Percentiles rank a stretch among this genome's conserved stretches.
Evolutionary conservation across 1,284 basidiomycete species (phyloP).

Genomic region (Schizophyllum amplum): DNA sequence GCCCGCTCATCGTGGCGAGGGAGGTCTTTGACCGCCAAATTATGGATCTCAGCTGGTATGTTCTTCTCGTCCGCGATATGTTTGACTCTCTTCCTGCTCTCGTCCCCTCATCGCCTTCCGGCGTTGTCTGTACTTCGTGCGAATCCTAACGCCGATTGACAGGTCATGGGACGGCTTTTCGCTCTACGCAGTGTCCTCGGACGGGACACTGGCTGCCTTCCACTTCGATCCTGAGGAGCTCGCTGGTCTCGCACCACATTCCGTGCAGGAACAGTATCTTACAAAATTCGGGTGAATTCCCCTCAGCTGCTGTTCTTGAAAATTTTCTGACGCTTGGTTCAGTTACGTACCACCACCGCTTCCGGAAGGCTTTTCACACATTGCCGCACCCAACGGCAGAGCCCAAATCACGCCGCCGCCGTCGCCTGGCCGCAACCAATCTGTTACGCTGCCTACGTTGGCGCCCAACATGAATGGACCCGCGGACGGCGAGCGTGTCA

Average conservation of each 20-base stretch:
- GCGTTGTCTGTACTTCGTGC: background rate
- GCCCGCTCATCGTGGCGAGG: conserved; percentile 87
- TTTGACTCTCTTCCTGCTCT: conserved; percentile 4
- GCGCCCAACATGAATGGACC: background rate
- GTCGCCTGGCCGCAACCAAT: conserved; percentile 28
- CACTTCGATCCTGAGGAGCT: conserved; percentile 76
- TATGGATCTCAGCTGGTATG: conserved; percentile 89
- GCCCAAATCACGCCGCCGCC: conserved; percentile 42
- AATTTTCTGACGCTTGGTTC: too few relatives aligned
- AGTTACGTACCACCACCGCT: conserved; percentile 37
- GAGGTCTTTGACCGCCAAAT: conserved; percentile 94
- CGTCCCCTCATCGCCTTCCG: background rate
- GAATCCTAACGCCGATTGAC: background rate
- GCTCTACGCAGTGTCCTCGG: conserved; percentile 92
- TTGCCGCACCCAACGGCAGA: conserved; percentile 24
- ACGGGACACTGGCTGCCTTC: conserved; percentile 89
- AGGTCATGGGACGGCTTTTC: conserved; percentile 90
- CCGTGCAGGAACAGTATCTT: conserved; percentile 70
- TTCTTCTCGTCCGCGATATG: background rate
- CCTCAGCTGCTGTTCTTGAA: background rate
- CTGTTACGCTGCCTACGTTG: too few relatives aligned
- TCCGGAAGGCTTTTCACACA: conserved; percentile 62
- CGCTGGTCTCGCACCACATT: conserved; percentile 72
- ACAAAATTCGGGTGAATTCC: conserved; percentile 66
- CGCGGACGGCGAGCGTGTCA: conserved; percentile 46